Base-by-base conservation (phyloP, 2,329 filamentous ascomycete genomes). In the Aspergillus piperis region DNA sequence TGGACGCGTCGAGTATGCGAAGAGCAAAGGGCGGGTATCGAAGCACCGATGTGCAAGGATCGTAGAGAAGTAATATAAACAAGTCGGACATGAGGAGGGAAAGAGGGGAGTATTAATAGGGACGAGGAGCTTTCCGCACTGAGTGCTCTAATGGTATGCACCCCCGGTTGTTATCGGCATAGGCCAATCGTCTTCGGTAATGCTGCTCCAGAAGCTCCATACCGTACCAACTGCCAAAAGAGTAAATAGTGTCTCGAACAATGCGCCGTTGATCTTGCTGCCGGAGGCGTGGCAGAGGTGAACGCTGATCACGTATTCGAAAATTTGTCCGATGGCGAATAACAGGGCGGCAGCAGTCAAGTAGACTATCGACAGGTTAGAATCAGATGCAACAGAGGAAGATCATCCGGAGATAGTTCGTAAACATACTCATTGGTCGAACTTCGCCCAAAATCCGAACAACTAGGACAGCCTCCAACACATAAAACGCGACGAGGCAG, bases 151-250 rank as follows among this genome's bases (percentile, higher is more conserved):
- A 58, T 69, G 75, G 67, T 76, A 78, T 50, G 68, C 73, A 10
- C 62, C 60, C 30, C 64, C 59, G 44, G 64, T 42, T 51, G 54
- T 17, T 48, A 70, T 62, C 17, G 83, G 81, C 75, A 85, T 82
- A 2, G 93, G 92, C 95, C 95, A 99, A 80, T 97, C 94, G 71
- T 99, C 95, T 78, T 99, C 95, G 15, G 95, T 99, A 70, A 99
- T 99, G 80, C 92, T 97, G 50, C 92, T 96, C 95, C 95, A 99
- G 82, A 99, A 99, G 59, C 91, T 77, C 93, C 95, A 99, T 65
- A 97, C 80, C 78, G 87, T 87, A 17, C 91, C 83, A 4, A 99
- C 92, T 0, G 93, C 84, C 11, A 94, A 80, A 0, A 97, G 82
- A 0, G 93, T 98, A 80, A 99, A 98, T 6, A 98, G 81, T 0